Evolutionary conservation across 306 rosid genomes (phyloP).

Genomic region (Hylodesmum podocarpum): DNA sequence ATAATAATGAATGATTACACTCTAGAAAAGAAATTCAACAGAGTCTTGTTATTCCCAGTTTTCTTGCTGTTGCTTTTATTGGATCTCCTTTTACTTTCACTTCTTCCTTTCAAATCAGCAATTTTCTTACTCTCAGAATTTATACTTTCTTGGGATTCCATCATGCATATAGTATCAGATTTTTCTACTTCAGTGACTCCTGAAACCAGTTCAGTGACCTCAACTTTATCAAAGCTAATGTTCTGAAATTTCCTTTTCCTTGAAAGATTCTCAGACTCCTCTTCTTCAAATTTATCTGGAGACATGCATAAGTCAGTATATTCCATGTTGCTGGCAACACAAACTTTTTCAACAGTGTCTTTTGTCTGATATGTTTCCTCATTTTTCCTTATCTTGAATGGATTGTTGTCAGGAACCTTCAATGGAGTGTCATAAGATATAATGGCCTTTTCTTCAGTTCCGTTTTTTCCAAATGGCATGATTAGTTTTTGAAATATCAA

Average conservation of each 20-base stretch:
- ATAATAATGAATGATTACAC: constrained; percentile 42
- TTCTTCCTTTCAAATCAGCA: constrained; percentile 39
- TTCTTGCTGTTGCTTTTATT: constrained; percentile 48
- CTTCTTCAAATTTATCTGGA: constrained; percentile 24
- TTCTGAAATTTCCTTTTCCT: constrained; percentile 54
- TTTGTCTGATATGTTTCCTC: constrained; percentile 37
- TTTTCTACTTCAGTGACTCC: constrained; percentile 52
- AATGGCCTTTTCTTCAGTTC: constrained; percentile 17
- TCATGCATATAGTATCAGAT: constrained; percentile 36
- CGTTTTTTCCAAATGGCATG: constrained; percentile 41
- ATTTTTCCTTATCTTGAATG: constrained; percentile 60
- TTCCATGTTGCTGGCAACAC: constrained; percentile 34
- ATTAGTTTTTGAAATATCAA: constrained; percentile 61
- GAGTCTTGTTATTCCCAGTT: constrained; percentile 42
- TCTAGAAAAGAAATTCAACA: constrained; percentile 79
- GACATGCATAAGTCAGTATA: constrained; percentile 33
- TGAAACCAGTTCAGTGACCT: constrained; percentile 41
- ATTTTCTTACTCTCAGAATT: constrained; percentile 42
- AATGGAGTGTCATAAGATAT: constrained; percentile 20
- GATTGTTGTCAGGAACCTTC: constrained; percentile 75
- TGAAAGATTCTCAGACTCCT: constrained; percentile 31
- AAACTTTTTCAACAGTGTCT: constrained; percentile 35
- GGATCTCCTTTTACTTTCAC: constrained; percentile 50
- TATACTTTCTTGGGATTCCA: constrained; percentile 72
- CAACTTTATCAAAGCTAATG: constrained; percentile 33